Evolutionary conservation across 805 yeast species (phyloP).

Genomic region (Lachancea quebecensis): DNA sequence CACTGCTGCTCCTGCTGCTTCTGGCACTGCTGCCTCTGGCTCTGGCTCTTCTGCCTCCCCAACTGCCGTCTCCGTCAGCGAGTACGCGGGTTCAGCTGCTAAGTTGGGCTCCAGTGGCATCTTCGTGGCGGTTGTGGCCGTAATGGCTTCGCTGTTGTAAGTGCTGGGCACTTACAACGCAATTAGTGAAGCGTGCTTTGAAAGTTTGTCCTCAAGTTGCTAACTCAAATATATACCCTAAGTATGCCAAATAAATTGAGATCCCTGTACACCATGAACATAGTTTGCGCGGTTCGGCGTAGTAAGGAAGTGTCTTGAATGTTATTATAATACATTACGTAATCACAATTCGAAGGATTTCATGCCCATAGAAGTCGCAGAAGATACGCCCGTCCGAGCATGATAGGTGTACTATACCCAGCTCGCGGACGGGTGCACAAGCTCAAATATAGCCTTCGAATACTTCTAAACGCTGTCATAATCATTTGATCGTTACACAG

Average conservation of each 20-base stretch:
- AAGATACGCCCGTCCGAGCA: too few species aligned
- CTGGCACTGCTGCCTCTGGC: neutral
- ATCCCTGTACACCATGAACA: neutral
- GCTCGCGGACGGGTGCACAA: too few species aligned
- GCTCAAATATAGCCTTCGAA: too few species aligned
- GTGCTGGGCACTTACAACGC: neutral
- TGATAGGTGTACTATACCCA: too few species aligned
- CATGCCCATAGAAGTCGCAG: too few species aligned
- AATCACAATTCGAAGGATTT: too few species aligned
- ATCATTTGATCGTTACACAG: neutral
- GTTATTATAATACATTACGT: too few species aligned
- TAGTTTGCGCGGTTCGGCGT: too few species aligned
- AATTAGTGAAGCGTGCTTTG: too few species aligned
- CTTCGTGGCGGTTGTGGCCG: slow-evolving; percentile 3
- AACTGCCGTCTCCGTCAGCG: slow-evolving; percentile 4
- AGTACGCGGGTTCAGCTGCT: slow-evolving; percentile 4
- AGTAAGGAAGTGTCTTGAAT: too few species aligned
- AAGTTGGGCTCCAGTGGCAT: slow-evolving; percentile 2
- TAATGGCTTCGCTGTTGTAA: slow-evolving; percentile 5
- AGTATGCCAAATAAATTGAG: too few species aligned
- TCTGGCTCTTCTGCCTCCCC: slow-evolving; percentile 1
- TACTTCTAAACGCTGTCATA: neutral
- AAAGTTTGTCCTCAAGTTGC: neutral
- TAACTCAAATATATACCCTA: neutral
- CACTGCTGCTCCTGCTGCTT: neutral